A percentile compares a stretch with the other conserved stretches of the same genome.
Conservation (phyloP, 1,139 yeast species). For the Yamadazyma songkhlaensis region DNA sequence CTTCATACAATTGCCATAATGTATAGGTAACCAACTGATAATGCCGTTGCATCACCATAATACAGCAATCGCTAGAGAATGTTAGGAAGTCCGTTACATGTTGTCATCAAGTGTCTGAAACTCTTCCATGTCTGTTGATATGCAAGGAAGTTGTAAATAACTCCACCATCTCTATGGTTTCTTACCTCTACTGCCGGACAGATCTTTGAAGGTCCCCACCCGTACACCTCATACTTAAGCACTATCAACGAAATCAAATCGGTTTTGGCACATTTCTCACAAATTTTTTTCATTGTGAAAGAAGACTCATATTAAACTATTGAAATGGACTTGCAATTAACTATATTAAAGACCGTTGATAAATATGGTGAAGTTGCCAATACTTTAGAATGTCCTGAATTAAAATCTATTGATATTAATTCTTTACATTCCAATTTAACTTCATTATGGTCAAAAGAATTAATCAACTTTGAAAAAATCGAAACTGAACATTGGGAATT, state of each 20-base stretch:
- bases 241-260: not conserved
- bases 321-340: slow-evolving; percentile 53
- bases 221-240: not conserved
- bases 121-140: no score
- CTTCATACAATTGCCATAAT: no score
- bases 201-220: no score
- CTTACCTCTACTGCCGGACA: no score
- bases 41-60: no score
- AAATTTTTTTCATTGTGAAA: slow-evolving; percentile 1
- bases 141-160: no score
- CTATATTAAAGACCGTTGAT: slow-evolving; percentile 61
- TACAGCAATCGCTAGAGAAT: no score
- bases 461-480: slow-evolving; percentile 70
- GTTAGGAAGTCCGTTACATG: no score
- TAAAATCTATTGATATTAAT: slow-evolving; percentile 35
- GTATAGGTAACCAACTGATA: no score
- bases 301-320: not conserved
- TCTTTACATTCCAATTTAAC: slow-evolving; percentile 71
- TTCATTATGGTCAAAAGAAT: slow-evolving; percentile 80
- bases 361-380: slow-evolving; percentile 53
- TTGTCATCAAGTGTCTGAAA: no score
- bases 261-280: slow-evolving; percentile 1
- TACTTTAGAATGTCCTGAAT: slow-evolving; percentile 56
- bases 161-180: no score
- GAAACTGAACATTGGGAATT: slow-evolving; percentile 77